Evolutionary conservation across 2,329 filamentous ascomycete genomes (phyloP).

Genomic region (Thelonectria blattea): DNA sequence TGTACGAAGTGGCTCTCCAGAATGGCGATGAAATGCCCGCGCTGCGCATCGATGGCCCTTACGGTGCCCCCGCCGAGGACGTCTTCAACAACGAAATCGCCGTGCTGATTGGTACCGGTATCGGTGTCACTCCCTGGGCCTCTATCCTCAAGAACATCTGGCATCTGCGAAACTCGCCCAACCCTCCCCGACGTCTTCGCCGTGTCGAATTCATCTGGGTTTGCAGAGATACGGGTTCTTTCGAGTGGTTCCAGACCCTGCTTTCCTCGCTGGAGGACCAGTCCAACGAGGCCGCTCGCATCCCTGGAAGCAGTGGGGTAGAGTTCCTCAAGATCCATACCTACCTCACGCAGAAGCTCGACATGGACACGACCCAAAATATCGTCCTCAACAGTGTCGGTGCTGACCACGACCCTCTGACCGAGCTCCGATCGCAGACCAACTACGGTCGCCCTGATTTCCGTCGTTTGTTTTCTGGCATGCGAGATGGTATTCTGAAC

Average conservation of each 20-base stretch:
- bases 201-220: constrained; percentile 99
- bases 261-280: constrained; percentile 90
- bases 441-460: constrained; percentile 97
- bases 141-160: constrained; percentile 96
- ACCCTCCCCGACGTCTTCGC: constrained; percentile 86
- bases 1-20: constrained; percentile 96
- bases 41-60: constrained; percentile 91
- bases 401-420: constrained; percentile 85
- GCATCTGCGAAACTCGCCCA: constrained; percentile 89
- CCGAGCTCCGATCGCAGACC: constrained; percentile 85
- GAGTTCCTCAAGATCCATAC: constrained; percentile 98
- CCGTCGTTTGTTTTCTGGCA: constrained; percentile 74
- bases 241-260: constrained; percentile 98
- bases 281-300: constrained; percentile 71
- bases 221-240: constrained; percentile 92
- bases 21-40: constrained; percentile 92
- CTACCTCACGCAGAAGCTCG: constrained; percentile 92
- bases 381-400: constrained; percentile 97
- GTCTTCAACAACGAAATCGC: constrained; percentile 94
- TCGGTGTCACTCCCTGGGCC: constrained; percentile 87
- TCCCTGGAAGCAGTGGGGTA: constrained; percentile 69
- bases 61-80: constrained; percentile 95
- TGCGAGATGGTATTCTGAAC: constrained; percentile 87
- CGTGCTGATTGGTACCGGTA: constrained; percentile 84
- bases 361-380: constrained; percentile 91